phyloP scores from a whole-genome alignment of 176 grass and related monocot species.

The Rhynchospora breviuscula region DNA sequence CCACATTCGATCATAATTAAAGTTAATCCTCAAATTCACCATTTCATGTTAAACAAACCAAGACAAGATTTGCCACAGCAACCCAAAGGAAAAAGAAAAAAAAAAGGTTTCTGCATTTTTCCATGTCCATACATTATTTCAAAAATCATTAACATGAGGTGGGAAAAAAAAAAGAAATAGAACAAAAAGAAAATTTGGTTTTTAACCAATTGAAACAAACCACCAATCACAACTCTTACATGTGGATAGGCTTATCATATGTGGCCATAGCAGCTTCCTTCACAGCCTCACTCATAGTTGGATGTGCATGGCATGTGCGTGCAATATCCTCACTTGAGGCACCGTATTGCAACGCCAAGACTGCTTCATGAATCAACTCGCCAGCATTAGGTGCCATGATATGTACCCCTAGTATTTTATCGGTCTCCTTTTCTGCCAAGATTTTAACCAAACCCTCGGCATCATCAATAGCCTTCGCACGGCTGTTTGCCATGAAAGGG shows the following conservation, averaged over 20 bases:
- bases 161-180: background rate
- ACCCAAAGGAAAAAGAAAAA: background rate
- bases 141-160: slow-evolving; percentile 20
- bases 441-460: slow-evolving; percentile 85
- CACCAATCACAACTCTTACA: slow-evolving; percentile 11
- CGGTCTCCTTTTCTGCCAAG: slow-evolving; percentile 66
- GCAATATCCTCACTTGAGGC: slow-evolving; percentile 77
- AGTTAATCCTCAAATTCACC: background rate
- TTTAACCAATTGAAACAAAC: slow-evolving; percentile 1
- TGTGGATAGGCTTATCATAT: slow-evolving; percentile 69
- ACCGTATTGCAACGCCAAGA: slow-evolving; percentile 77
- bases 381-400: slow-evolving; percentile 76
- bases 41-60: slow-evolving; percentile 14
- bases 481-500: slow-evolving; percentile 69
- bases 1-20: background rate
- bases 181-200: slow-evolving; percentile 12
- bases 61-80: background rate
- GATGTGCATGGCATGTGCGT: slow-evolving; percentile 75
- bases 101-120: slow-evolving; percentile 15
- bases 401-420: slow-evolving; percentile 74
- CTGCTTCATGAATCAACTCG: slow-evolving; percentile 79
- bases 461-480: slow-evolving; percentile 77
- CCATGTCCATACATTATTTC: slow-evolving; percentile 23
- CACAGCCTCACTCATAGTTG: slow-evolving; percentile 81
- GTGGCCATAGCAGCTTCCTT: slow-evolving; percentile 82